These are phyloP conservation scores for Ophiocordyceps unilateralis DNA, from an alignment of 2,329 filamentous ascomycete genomes.

Conservation along the genomic window DNA sequence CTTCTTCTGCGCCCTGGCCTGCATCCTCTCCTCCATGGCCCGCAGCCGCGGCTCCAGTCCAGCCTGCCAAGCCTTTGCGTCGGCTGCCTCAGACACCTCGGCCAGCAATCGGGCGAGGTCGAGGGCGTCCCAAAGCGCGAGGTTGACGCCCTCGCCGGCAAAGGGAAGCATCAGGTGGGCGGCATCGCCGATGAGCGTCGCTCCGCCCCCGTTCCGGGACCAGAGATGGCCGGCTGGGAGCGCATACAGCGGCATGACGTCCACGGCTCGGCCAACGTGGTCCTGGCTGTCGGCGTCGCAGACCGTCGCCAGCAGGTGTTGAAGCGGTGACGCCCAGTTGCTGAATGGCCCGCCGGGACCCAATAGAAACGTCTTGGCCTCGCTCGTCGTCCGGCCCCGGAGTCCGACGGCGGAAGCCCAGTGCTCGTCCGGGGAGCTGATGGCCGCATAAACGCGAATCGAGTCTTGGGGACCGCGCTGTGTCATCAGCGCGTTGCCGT, in stretches of 20 bases:
- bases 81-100: background rate
- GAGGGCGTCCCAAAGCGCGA: slow-evolving; percentile 32
- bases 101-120: slow-evolving; percentile 18
- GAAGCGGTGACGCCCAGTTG: slow-evolving; percentile 10
- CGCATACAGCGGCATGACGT: slow-evolving; percentile 13
- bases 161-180: slow-evolving; percentile 35
- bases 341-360: slow-evolving; percentile 6
- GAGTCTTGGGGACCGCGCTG: slow-evolving; percentile 13
- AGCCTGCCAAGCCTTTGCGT: slow-evolving; percentile 5
- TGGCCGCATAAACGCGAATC: slow-evolving; percentile 12
- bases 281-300: slow-evolving; percentile 10
- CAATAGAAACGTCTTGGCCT: slow-evolving; percentile 8
- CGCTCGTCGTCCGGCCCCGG: slow-evolving; percentile 1
- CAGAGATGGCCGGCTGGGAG: slow-evolving; percentile 26
- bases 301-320: slow-evolving; percentile 11
- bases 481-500: slow-evolving; percentile 18
- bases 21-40: slow-evolving; percentile 1
- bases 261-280: slow-evolving; percentile 3
- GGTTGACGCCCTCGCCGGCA: slow-evolving; percentile 35
- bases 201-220: slow-evolving; percentile 17
- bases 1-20: slow-evolving; percentile 1
- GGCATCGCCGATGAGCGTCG: slow-evolving; percentile 36
- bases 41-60: slow-evolving; percentile 2
- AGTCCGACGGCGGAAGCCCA: slow-evolving; percentile 2
- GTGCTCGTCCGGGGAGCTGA: slow-evolving; percentile 10